phyloP scores from a whole-genome alignment of 129 eudicot species.

The Silybum marianum region DNA sequence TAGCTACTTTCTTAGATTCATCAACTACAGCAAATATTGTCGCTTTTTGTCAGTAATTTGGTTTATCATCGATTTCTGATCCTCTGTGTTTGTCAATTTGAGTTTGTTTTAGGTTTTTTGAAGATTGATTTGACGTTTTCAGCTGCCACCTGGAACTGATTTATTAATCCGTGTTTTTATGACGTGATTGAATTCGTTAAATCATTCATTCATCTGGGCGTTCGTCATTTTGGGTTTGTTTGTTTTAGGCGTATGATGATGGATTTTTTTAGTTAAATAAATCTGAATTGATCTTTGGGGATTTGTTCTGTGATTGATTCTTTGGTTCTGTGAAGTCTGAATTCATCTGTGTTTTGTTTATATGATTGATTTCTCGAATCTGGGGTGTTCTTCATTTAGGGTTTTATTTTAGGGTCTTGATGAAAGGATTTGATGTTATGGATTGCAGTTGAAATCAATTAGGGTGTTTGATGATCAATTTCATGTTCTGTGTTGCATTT shows the following conservation, averaged over 20 bases:
- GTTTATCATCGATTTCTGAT: neutral
- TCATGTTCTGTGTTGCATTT: neutral
- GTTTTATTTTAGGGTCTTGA: neutral
- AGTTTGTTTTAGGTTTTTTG: neutral
- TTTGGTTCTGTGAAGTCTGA: neutral
- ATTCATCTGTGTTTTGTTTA: neutral
- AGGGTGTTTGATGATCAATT: constrained; percentile 2
- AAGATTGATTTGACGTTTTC: neutral
- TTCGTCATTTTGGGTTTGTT: constrained; percentile 5
- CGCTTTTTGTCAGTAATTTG: neutral
- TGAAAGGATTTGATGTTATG: neutral
- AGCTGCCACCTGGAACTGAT: neutral
- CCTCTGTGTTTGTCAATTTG: neutral
- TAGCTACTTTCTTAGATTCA: neutral
- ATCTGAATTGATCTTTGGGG: constrained; percentile 5
- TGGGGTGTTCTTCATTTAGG: neutral
- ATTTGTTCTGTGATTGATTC: constrained; percentile 1
- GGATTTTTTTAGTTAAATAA: neutral
- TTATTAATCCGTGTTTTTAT: neutral
- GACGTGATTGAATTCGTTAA: neutral
- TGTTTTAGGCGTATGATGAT: neutral
- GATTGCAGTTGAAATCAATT: neutral
- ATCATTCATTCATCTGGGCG: neutral
- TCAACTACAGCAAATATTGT: neutral
- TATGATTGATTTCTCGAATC: neutral